Conservation (phyloP, 1,284 basidiomycete species). For the Tilletia indica region DNA sequence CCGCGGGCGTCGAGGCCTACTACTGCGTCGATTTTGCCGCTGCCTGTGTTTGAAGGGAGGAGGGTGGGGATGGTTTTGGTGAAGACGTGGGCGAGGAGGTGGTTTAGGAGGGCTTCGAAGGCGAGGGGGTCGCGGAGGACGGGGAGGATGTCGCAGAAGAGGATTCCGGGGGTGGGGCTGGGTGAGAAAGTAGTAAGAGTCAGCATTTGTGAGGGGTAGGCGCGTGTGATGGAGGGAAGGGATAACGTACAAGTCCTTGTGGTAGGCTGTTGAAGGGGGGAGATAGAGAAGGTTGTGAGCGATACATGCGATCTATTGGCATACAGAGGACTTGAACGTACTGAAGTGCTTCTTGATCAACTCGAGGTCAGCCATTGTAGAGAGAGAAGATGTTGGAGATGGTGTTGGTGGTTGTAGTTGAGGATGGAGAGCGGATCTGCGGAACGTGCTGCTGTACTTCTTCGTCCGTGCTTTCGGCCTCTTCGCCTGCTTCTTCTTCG, state of each 20-base stretch:
- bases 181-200: not conserved
- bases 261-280: constrained; percentile 51
- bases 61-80: constrained; percentile 67
- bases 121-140: constrained; percentile 53
- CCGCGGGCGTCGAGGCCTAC: constrained; percentile 95
- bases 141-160: constrained; percentile 55
- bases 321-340: constrained; percentile 24
- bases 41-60: constrained; percentile 31
- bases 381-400: not conserved
- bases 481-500: too few relatives aligned
- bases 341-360: constrained; percentile 45
- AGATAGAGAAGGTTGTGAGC: not conserved
- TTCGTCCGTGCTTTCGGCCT: too few relatives aligned
- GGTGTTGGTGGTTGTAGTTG: not conserved
- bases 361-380: constrained; percentile 41
- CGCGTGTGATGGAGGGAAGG: not conserved
- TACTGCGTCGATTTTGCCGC: constrained; percentile 76
- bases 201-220: not conserved
- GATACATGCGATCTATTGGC: not conserved
- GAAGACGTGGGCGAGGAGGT: constrained; percentile 81
- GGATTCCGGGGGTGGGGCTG: constrained; percentile 33
- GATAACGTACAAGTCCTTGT: constrained; percentile 33
- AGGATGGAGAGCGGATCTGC: too few relatives aligned
- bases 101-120: constrained; percentile 73
- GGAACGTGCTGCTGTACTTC: not conserved